phyloP scores from a whole-genome alignment of 176 grass and related monocot species.

The bread wheat (Triticum aestivum) region IWGSC_CS_RefSeq_v2.1 NC_057808.1:386840069-386840568 shows the following conservation, averaged over 20 bases:
- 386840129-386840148: slow-evolving; percentile 69
- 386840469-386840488: slow-evolving; percentile 46
- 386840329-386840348: slow-evolving; percentile 42
- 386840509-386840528: slow-evolving; percentile 41
- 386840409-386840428: slow-evolving; percentile 32
- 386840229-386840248: slow-evolving; percentile 44
- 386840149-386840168: slow-evolving; percentile 64
- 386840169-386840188: neutral
- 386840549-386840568: slow-evolving; percentile 71
- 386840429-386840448: slow-evolving; percentile 54
- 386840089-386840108: slow-evolving; percentile 33
- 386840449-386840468: slow-evolving; percentile 51
- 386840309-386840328: slow-evolving; percentile 56
- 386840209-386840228: slow-evolving; percentile 63
- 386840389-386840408: slow-evolving; percentile 21
- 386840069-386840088: slow-evolving; percentile 45
- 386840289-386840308: slow-evolving; percentile 46
- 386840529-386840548: slow-evolving; percentile 60
- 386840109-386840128: slow-evolving; percentile 65
- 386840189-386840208: slow-evolving; percentile 51
- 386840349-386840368: slow-evolving; percentile 48
- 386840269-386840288: slow-evolving; percentile 57
- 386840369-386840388: slow-evolving; percentile 44
- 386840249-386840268: slow-evolving; percentile 55
- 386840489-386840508: slow-evolving; percentile 48